These are phyloP conservation scores for Hordeum marinum DNA, from an alignment of 176 grass and related monocot genomes.

Conservation along the genomic window DNA sequence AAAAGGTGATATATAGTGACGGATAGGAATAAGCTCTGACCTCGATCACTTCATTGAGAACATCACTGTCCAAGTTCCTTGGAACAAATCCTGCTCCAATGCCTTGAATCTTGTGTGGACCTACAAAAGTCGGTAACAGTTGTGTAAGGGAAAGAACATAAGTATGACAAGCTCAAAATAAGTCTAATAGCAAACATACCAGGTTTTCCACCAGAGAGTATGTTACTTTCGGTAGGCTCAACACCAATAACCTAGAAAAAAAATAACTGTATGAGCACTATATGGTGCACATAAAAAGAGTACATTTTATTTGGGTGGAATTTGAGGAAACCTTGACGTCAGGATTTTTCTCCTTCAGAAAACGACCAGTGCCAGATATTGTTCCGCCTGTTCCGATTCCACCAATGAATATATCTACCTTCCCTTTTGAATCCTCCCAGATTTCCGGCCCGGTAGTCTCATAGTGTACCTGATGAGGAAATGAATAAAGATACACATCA, in stretches of 20 bases:
- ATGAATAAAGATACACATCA: slow-evolving; percentile 5
- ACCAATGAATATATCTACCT: slow-evolving; percentile 87
- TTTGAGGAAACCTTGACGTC: slow-evolving; percentile 74
- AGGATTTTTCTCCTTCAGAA: slow-evolving; percentile 83
- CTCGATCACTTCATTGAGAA: slow-evolving; percentile 88
- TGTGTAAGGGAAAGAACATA: slow-evolving; percentile 25
- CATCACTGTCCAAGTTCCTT: slow-evolving; percentile 66
- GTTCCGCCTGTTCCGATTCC: slow-evolving; percentile 94
- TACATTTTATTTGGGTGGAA: not conserved
- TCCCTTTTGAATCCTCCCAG: slow-evolving; percentile 95
- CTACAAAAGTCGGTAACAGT: slow-evolving; percentile 27
- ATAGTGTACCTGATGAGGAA: slow-evolving; percentile 76
- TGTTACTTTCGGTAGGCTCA: slow-evolving; percentile 93
- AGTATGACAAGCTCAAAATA: not conserved
- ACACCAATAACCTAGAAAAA: slow-evolving; percentile 79
- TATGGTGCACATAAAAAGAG: not conserved
- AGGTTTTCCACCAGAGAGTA: slow-evolving; percentile 89
- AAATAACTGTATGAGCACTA: slow-evolving; percentile 1
- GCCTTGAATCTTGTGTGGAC: slow-evolving; percentile 97
- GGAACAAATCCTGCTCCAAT: slow-evolving; percentile 94
- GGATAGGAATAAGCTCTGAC: slow-evolving; percentile 24
- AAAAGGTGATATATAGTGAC: not conserved
- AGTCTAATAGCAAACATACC: slow-evolving; percentile 40
- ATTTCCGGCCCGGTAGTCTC: slow-evolving; percentile 96
- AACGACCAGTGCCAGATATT: slow-evolving; percentile 80